Conservation (phyloP, 2,329 filamentous ascomycete genomes). For the Epicoccum nigrum region DNA sequence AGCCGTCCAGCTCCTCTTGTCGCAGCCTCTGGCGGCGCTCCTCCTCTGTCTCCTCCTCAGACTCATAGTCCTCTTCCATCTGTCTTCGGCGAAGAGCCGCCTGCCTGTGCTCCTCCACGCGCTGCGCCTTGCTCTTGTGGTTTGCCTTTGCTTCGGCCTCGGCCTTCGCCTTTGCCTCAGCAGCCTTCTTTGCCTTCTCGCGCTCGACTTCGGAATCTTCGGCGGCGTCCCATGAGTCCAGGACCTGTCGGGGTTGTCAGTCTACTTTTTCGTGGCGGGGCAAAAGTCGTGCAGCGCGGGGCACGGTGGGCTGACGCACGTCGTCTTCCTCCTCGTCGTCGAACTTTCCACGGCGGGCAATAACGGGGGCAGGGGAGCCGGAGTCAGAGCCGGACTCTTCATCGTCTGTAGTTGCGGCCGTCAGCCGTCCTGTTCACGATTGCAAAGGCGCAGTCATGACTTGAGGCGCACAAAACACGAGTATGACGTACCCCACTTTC, state of each 20-base stretch:
- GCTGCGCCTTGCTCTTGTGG: conserved; percentile 87
- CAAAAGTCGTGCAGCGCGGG: conserved; percentile 23
- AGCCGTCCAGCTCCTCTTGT: conserved; percentile 82
- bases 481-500: conserved; percentile 52
- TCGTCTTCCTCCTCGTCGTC: conserved; percentile 91
- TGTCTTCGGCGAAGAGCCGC: conserved; percentile 64
- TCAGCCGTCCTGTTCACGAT: conserved; percentile 24
- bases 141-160: conserved; percentile 85
- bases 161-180: conserved; percentile 85
- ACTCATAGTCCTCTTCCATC: conserved; percentile 62
- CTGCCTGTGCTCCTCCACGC: conserved; percentile 77
- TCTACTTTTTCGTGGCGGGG: conserved; percentile 23
- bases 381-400: conserved; percentile 63
- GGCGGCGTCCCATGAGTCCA: conserved; percentile 95
- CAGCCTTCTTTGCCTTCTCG: conserved; percentile 89
- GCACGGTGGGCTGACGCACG: conserved; percentile 58
- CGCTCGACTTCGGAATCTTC: conserved; percentile 97
- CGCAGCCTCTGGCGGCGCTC: conserved; percentile 75
- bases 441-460: conserved; percentile 23
- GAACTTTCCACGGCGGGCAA: conserved; percentile 70
- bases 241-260: conserved; percentile 64
- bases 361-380: conserved; percentile 54
- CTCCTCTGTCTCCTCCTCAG: conserved; percentile 76
- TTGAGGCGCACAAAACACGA: conserved; percentile 19
- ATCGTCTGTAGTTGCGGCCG: conserved; percentile 49